Evolutionary conservation across 2,329 filamentous ascomycete genomes (phyloP), one percentile per base, ranked within the genome.

Genomic region (Emergomyces pasteurianus): DNA sequence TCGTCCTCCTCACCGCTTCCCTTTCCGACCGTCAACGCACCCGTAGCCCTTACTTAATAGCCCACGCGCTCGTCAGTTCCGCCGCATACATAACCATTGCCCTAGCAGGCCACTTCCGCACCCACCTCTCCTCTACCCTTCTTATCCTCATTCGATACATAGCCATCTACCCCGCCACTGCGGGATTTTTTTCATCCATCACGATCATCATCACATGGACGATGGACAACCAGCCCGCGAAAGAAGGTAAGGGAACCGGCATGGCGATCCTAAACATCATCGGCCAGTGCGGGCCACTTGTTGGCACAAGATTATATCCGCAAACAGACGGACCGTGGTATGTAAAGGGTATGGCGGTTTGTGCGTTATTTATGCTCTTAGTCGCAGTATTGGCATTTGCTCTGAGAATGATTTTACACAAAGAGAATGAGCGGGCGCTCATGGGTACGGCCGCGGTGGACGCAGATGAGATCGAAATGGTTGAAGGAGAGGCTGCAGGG

Each of bases 201-300:
- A 90, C 90, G 0, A 80, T 95, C 38, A 87, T 92, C 66, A 88
- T 96, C 61, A 87, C 89, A 1, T 96, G 91, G 91, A 89, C 83
- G 42, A 83, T 96, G 69, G 95, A 95, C 70, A 96, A 95, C 72
- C 89, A 94, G 70, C 76, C 81, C 59, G 84, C 79, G 14, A 83
- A 86, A 63, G 83, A 82, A 58, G 83, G 84, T 7, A 87, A 88
- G 65, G 89, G 89, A 0, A 84, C 84, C 1, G 89, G 87, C 1
- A 89, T 95, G 68, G 89, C 88, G 0, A 79, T 96, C 38, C 73
- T 96, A 69, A 92, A 96, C 72, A 69, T 90, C 42, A 80, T 96
- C 16, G 92, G 90, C 1, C 90, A 95, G 74, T 86, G 86, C 64
- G 90, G 90, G 0, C 89, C 90, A 1, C 74, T 89, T 3, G 75